phyloP scores from a whole-genome alignment of 208 protist species.

The Naegleria lovaniensis region DNA sequence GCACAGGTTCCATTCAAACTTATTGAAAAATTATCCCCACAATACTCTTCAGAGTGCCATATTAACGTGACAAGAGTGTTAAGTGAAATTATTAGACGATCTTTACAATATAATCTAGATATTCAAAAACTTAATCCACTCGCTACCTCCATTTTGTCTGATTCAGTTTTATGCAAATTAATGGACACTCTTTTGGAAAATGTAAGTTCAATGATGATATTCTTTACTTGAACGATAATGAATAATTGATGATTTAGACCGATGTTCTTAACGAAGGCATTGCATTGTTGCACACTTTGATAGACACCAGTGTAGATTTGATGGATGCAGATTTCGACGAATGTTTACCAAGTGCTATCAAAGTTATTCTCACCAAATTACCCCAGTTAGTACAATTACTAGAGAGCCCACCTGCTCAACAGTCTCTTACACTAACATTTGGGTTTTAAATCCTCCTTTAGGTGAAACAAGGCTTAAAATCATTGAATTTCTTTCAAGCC shows the following conservation, averaged over 20 bases:
- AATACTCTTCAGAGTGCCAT: neutral
- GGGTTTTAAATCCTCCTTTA: conserved; percentile 3
- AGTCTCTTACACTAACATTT: neutral
- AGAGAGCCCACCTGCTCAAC: too few relatives aligned
- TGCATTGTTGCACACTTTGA: neutral
- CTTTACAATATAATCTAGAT: neutral
- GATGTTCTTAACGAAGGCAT: neutral
- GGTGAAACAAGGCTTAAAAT: neutral
- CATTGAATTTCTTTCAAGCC: neutral
- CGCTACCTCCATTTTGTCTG: neutral
- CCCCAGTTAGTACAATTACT: neutral
- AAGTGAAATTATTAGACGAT: conserved; percentile 10
- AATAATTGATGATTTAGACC: neutral
- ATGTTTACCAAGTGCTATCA: neutral
- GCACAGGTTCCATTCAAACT: neutral
- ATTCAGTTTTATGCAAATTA: neutral
- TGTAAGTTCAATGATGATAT: neutral
- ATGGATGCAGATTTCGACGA: conserved; percentile 12
- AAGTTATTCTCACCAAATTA: neutral
- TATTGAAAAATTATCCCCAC: neutral
- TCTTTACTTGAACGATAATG: neutral
- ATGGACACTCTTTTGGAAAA: neutral
- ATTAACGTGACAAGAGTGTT: neutral
- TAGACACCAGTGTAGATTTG: neutral
- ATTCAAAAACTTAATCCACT: neutral